Evolutionary conservation across 1,284 basidiomycete species (phyloP).

Genomic region (Irpex sp.): DNA sequence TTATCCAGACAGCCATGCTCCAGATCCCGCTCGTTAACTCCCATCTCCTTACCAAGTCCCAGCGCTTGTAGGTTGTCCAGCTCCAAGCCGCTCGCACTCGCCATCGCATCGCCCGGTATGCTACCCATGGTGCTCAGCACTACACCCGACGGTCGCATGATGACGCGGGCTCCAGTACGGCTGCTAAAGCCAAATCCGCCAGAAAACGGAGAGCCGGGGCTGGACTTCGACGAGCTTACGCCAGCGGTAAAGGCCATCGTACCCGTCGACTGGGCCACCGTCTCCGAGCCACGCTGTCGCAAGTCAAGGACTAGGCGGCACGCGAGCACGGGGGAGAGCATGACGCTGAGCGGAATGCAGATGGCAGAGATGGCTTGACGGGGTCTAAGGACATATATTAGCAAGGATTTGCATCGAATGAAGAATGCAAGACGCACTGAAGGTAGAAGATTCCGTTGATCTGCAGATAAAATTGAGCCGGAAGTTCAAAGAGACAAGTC

Average conservation of each 20-base stretch:
- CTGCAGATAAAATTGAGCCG: constrained; percentile 13
- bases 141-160: constrained; percentile 40
- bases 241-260: constrained; percentile 31
- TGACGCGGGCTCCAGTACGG: constrained; percentile 31
- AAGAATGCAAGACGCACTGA: constrained; percentile 44
- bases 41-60: constrained; percentile 11
- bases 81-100: constrained; percentile 36
- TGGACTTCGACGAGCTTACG: constrained; percentile 28
- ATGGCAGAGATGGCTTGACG: constrained; percentile 79
- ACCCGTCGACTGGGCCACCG: constrained; percentile 57
- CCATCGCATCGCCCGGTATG: constrained; percentile 36
- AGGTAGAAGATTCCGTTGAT: constrained; percentile 81
- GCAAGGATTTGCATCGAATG: constrained; percentile 4
- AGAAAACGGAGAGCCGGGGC: constrained; percentile 28
- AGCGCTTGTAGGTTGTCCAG: constrained; percentile 56
- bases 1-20: constrained; percentile 16
- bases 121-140: constrained; percentile 67
- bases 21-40: constrained; percentile 35
- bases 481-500: not conserved
- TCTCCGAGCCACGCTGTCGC: constrained; percentile 71
- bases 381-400: constrained; percentile 41
- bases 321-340: constrained; percentile 75
- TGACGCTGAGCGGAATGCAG: constrained; percentile 81
- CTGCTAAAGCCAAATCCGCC: constrained; percentile 28
- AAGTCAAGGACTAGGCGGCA: constrained; percentile 76